These are phyloP conservation scores for Hymenoscyphus scutula DNA, from an alignment of 2,329 filamentous ascomycete species.

Conservation along the genomic window DNA sequence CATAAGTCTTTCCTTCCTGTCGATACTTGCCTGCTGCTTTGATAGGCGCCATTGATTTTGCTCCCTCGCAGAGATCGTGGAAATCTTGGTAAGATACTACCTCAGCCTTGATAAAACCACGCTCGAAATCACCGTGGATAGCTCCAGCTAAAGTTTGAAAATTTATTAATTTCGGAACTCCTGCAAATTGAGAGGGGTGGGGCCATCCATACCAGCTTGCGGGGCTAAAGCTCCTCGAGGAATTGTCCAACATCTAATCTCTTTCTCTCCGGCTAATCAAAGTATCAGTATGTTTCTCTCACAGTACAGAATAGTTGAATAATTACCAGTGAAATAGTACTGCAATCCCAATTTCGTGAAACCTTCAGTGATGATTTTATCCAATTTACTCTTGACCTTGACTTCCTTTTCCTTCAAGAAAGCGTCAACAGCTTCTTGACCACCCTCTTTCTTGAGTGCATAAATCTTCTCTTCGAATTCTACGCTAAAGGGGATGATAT, in stretches of 20 bases:
- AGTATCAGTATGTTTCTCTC: neutral
- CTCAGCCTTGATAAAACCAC: constrained; percentile 46
- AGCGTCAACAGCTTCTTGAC: constrained; percentile 40
- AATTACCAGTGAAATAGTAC: constrained; percentile 42
- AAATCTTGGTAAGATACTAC: constrained; percentile 47
- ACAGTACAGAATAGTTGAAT: no score
- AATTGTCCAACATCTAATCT: constrained; percentile 46
- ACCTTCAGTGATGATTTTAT: constrained; percentile 46
- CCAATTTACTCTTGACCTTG: constrained; percentile 43
- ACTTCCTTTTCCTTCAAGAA: constrained; percentile 16
- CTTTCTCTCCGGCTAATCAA: constrained; percentile 42
- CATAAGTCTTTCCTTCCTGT: constrained; percentile 45
- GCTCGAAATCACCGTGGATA: constrained; percentile 45
- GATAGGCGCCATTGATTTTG: constrained; percentile 45
- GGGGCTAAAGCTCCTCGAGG: constrained; percentile 40
- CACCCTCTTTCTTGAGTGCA: constrained; percentile 40
- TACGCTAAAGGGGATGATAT: constrained; percentile 45
- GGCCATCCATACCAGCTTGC: constrained; percentile 34
- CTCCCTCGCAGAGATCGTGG: constrained; percentile 43
- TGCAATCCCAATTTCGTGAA: constrained; percentile 45
- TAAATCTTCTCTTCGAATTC: constrained; percentile 47
- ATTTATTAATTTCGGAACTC: no score
- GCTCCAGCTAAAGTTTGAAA: constrained; percentile 16
- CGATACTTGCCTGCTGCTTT: constrained; percentile 47
- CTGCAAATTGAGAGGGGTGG: neutral